Percentiles rank a stretch among this genome's conserved stretches.
These are phyloP conservation scores for Colletotrichum incanum DNA, from an alignment of 2,329 filamentous ascomycete species.

Conservation along the genomic window DNA sequence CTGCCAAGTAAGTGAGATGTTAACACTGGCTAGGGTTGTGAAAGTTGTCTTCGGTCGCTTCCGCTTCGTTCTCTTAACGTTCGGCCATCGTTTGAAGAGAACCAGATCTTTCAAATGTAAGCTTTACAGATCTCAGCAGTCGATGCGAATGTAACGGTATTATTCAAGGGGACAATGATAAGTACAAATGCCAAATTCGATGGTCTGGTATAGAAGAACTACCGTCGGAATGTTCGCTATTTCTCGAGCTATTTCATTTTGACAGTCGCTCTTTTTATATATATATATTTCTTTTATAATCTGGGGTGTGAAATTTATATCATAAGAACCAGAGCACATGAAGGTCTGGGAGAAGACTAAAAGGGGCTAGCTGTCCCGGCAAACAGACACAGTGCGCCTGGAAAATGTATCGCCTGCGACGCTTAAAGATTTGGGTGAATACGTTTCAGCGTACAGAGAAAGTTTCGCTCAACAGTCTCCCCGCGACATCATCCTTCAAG, in stretches of 20 bases:
- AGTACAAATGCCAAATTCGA: not conserved
- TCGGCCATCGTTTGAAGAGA: not conserved
- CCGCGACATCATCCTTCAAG: not conserved
- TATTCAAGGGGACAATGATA: not conserved
- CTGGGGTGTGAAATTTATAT: not conserved
- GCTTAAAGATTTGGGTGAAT: not conserved
- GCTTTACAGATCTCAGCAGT: not conserved
- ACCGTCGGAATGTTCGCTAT: not conserved
- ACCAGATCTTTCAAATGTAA: conserved; percentile 1
- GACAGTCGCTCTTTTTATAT: no score
- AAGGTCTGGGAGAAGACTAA: conserved; percentile 6
- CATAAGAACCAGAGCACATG: not conserved
- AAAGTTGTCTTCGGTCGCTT: not conserved
- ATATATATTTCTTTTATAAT: no score
- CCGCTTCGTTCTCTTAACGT: not conserved
- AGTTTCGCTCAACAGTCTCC: not conserved
- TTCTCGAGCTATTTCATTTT: not conserved
- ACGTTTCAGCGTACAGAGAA: not conserved
- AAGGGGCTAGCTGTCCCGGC: not conserved
- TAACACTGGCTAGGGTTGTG: not conserved
- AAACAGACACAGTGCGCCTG: not conserved
- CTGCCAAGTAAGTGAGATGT: not conserved
- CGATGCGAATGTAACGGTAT: not conserved
- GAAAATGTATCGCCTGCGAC: not conserved
- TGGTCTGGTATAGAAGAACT: not conserved